Percentiles rank a stretch among this genome's conserved stretches.
phyloP scores from a whole-genome alignment of 495 filamentous ascomycete genomes.

The Amphirosellinia nigrospora region DNA sequence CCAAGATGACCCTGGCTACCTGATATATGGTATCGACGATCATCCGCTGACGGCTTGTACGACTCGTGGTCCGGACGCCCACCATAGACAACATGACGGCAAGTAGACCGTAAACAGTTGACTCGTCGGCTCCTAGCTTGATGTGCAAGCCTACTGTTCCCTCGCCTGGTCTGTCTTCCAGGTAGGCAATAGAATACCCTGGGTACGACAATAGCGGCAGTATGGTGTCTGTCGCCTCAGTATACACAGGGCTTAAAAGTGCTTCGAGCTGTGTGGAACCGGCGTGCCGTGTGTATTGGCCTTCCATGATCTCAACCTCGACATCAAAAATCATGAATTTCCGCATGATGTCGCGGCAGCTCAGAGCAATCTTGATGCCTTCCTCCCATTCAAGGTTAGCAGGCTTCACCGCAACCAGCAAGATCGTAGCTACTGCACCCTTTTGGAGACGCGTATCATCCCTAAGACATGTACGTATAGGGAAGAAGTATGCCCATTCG shows the following conservation, averaged over 20 bases:
- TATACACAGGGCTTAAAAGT: background rate
- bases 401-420: slow-evolving; percentile 20
- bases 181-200: too few species aligned
- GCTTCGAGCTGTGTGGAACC: slow-evolving; percentile 21
- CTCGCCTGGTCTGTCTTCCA: too few species aligned
- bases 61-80: too few species aligned
- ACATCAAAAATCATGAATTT: slow-evolving; percentile 15
- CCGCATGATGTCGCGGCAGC: slow-evolving; percentile 9
- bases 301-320: slow-evolving; percentile 19
- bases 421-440: slow-evolving; percentile 1
- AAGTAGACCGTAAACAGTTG: too few species aligned
- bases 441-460: background rate
- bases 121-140: too few species aligned
- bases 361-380: slow-evolving; percentile 12
- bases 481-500: slow-evolving; percentile 20
- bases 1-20: too few species aligned
- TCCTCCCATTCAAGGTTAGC: slow-evolving; percentile 14
- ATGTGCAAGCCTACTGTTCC: too few species aligned
- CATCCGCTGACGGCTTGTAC: too few species aligned
- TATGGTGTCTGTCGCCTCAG: background rate
- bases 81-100: too few species aligned
- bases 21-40: too few species aligned
- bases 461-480: slow-evolving; percentile 20
- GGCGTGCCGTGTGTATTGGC: slow-evolving; percentile 11
- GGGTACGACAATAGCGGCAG: too few species aligned